phyloP scores from a whole-genome alignment of 257 asterid species.

The Solanum appendiculatum region DNA sequence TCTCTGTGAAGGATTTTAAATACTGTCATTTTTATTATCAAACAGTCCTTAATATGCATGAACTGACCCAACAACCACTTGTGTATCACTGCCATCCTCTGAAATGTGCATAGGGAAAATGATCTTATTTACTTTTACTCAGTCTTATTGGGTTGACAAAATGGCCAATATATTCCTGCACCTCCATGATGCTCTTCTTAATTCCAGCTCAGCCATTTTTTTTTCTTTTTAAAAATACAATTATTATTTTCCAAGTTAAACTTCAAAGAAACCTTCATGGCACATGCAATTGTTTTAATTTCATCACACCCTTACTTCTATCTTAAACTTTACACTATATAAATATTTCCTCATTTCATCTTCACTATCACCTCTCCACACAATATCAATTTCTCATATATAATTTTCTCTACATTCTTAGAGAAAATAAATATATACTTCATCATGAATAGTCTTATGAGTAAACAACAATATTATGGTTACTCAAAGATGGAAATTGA shows the following conservation, averaged over 20 bases:
- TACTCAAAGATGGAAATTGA: conserved; percentile 51
- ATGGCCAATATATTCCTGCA: not conserved
- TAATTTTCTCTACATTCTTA: not conserved
- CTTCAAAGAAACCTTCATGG: conserved; percentile 1
- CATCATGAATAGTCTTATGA: conserved; percentile 25
- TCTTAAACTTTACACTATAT: conserved; percentile 19
- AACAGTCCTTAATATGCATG: not conserved
- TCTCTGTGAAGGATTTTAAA: too few species aligned
- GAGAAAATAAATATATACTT: not conserved
- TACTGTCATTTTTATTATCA: not conserved
- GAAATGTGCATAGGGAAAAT: conserved; percentile 2
- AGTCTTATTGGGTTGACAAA: not conserved
- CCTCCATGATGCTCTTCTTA: not conserved
- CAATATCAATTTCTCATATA: not conserved
- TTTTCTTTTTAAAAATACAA: not conserved
- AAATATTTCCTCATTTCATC: conserved; percentile 22
- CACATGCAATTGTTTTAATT: conserved; percentile 36
- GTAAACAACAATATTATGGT: conserved; percentile 13
- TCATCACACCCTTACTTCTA: conserved; percentile 16
- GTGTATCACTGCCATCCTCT: not conserved
- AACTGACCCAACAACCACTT: not conserved
- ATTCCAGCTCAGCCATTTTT: conserved; percentile 13
- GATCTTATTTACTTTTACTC: not conserved
- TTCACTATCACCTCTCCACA: not conserved
- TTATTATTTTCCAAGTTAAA: conserved; percentile 1